Evolutionary conservation across 768 basidiomycete species (phyloP).

Genomic region (Nidula microcarpa): DNA sequence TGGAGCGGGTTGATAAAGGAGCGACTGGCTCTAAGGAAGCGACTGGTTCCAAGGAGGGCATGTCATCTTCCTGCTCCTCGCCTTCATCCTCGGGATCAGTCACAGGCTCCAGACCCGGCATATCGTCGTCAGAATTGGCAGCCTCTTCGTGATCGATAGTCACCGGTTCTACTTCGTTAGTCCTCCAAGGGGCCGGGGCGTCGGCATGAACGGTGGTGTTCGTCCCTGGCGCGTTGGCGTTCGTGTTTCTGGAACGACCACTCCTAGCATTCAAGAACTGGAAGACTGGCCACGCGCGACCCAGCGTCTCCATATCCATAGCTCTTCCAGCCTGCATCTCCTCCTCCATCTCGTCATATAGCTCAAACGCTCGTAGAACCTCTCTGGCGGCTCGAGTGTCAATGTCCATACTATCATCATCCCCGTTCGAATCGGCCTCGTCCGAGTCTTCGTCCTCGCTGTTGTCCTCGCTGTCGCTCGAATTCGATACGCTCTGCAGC

Average conservation of each 20-base stretch:
- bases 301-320: neutral
- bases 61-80: neutral
- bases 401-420: neutral
- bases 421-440: constrained; percentile 15
- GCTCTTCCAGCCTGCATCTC: neutral
- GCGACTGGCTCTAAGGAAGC: neutral
- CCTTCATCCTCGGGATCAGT: neutral
- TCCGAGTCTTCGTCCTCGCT: constrained; percentile 21
- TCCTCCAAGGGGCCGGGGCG: too few species aligned
- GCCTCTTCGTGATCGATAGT: too few species aligned
- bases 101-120: neutral
- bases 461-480: constrained; percentile 25
- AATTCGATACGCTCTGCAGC: constrained; percentile 29
- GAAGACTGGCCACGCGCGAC: neutral
- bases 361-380: neutral
- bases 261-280: neutral
- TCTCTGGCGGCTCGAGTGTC: neutral
- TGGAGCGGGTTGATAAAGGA: neutral
- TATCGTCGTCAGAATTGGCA: neutral
- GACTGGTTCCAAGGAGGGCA: neutral
- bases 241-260: neutral
- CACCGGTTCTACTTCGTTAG: too few species aligned
- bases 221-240: neutral
- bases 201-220: too few species aligned
- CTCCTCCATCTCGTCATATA: neutral